A percentile compares a stretch with the other conserved stretches of the same genome.
These are phyloP conservation scores for Myxozyma vanderwaltii DNA, from an alignment of 805 yeast genomes.

Conservation along the genomic window DNA sequence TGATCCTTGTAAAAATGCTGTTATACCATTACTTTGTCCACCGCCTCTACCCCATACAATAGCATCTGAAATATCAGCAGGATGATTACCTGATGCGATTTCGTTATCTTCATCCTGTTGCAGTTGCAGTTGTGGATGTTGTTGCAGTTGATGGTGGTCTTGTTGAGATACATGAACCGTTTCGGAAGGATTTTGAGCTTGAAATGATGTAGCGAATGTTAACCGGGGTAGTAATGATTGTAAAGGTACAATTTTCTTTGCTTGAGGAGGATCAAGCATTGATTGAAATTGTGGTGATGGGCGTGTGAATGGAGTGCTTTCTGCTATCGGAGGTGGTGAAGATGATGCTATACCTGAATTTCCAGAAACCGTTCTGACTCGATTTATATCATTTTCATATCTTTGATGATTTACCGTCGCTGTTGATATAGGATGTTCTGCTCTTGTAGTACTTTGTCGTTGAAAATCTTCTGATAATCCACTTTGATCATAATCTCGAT, in stretches of 20 bases:
- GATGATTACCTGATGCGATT: background rate
- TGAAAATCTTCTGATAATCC: background rate
- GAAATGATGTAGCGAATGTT: conserved; percentile 13
- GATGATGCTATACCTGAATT: background rate
- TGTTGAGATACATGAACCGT: too few relatives aligned
- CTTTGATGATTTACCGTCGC: too few relatives aligned
- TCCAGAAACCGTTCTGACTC: background rate
- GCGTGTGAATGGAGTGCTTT: background rate
- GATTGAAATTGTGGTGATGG: background rate
- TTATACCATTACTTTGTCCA: background rate
- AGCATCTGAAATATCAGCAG: background rate
- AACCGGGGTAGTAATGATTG: conserved; percentile 17
- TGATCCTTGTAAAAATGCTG: background rate
- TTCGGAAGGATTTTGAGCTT: too few relatives aligned
- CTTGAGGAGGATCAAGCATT: background rate
- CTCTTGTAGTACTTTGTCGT: too few relatives aligned
- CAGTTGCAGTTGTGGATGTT: background rate
- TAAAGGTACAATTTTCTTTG: background rate
- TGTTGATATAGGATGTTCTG: too few relatives aligned
- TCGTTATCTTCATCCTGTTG: background rate
- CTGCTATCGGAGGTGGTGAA: background rate
- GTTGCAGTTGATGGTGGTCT: background rate
- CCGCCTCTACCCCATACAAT: conserved; percentile 4
- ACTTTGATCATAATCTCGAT: background rate
- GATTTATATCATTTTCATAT: too few relatives aligned